Evolutionary conservation across 768 basidiomycete genomes (phyloP).

Genomic region (Royoungia palumana): DNA sequence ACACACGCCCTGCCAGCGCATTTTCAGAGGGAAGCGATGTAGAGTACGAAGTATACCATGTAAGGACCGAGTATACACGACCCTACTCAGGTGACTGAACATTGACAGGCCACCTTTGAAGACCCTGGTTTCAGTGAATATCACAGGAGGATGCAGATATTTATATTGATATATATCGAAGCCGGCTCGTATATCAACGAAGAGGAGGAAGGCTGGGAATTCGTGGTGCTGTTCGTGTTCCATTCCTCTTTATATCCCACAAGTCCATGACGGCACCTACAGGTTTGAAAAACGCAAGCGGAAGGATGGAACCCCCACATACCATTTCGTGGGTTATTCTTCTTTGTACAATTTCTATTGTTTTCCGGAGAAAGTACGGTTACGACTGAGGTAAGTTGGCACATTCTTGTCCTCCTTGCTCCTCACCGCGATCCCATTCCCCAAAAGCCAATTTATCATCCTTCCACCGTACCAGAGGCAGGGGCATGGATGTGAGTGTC

Average conservation of each 20-base stretch:
- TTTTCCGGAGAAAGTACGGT: conserved; percentile 85
- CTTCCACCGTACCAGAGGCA: conserved; percentile 84
- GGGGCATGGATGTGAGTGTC: conserved; percentile 81
- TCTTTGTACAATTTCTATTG: conserved; percentile 95
- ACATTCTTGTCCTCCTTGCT: neutral
- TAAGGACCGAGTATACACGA: conserved; percentile 36
- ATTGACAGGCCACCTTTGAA: conserved; percentile 68
- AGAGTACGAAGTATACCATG: conserved; percentile 91
- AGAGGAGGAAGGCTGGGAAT: conserved; percentile 93
- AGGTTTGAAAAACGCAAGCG: conserved; percentile 86
- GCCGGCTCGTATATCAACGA: conserved; percentile 94
- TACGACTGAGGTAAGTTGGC: conserved; percentile 72
- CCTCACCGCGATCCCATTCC: neutral
- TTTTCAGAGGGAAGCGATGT: conserved; percentile 53
- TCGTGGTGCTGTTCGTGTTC: conserved; percentile 70
- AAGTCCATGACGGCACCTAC: conserved; percentile 6
- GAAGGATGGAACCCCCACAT: conserved; percentile 52
- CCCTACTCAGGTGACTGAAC: conserved; percentile 2
- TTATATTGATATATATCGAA: conserved; percentile 93
- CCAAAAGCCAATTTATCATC: conserved; percentile 85
- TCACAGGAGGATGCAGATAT: conserved; percentile 89
- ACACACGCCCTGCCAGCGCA: conserved; percentile 52
- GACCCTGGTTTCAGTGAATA: conserved; percentile 89
- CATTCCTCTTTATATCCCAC: neutral
- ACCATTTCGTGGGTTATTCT: conserved; percentile 94